phyloP scores from a whole-genome alignment of 176 grass and related monocot species.

The Cenchrus purpureus region DNA sequence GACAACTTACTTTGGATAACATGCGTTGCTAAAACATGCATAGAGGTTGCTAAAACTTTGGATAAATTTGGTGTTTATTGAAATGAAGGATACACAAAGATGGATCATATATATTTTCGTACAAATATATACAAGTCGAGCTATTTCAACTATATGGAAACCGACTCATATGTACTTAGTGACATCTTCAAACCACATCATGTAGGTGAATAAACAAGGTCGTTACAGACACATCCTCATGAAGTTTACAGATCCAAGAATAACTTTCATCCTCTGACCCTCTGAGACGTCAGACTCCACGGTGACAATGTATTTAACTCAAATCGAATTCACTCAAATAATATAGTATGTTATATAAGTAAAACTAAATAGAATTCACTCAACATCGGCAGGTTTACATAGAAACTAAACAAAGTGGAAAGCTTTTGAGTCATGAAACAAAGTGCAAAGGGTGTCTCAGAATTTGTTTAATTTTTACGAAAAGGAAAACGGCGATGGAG shows the following conservation, averaged over 20 bases:
- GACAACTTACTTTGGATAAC: not conserved
- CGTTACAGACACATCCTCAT: constrained; percentile 33
- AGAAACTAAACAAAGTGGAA: too few species aligned
- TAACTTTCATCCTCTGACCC: too few species aligned
- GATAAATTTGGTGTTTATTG: constrained; percentile 17
- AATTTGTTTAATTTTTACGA: too few species aligned
- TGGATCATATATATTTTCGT: not conserved
- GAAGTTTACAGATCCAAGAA: constrained; percentile 27
- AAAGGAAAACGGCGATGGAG: too few species aligned
- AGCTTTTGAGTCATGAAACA: too few species aligned
- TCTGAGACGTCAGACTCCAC: too few species aligned
- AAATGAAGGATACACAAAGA: constrained; percentile 1
- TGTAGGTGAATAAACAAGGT: constrained; percentile 34
- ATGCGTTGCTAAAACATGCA: not conserved
- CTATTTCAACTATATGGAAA: not conserved
- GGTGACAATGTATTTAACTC: not conserved
- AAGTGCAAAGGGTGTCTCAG: too few species aligned
- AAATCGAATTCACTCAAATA: too few species aligned
- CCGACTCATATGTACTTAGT: not conserved
- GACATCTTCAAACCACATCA: not conserved
- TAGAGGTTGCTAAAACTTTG: not conserved
- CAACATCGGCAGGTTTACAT: too few species aligned
- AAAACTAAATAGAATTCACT: too few species aligned
- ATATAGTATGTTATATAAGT: too few species aligned
- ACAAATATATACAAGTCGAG: constrained; percentile 3